phyloP scores from a whole-genome alignment of 371 early-diverging fungal genomes.

The Mucor racemosus region DNA sequence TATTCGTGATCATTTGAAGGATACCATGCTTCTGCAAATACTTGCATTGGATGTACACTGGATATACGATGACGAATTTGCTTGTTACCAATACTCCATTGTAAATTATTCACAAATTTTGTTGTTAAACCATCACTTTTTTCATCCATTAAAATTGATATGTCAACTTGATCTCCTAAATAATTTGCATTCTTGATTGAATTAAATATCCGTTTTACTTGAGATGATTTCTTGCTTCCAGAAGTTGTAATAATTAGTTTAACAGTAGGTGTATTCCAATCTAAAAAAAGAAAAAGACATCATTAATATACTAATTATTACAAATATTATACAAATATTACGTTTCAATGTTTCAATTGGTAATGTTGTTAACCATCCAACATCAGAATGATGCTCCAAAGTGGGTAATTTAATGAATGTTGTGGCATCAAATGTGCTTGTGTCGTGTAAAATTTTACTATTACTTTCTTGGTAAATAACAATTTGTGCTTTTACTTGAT shows the following conservation, averaged over 20 bases:
- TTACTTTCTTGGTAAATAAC: constrained; percentile 25
- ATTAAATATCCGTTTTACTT: not conserved
- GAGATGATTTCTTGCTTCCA: constrained; percentile 2
- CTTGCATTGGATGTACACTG: constrained; percentile 55
- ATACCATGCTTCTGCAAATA: constrained; percentile 70
- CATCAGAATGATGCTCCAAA: not conserved
- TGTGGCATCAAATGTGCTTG: not conserved
- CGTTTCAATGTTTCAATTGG: constrained; percentile 54
- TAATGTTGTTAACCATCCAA: constrained; percentile 55
- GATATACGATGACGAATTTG: constrained; percentile 60
- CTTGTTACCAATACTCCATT: constrained; percentile 59
- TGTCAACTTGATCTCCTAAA: constrained; percentile 58
- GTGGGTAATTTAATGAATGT: constrained; percentile 11
- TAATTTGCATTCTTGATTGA: constrained; percentile 50
- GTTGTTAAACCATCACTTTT: constrained; percentile 55
- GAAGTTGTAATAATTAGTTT: constrained; percentile 4
- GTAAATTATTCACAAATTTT: constrained; percentile 50
- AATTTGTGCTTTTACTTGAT: constrained; percentile 22
- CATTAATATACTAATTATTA: constrained; percentile 1
- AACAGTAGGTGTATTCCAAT: constrained; percentile 12
- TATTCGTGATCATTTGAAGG: constrained; percentile 62
- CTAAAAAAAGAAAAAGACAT: constrained; percentile 12
- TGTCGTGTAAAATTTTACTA: constrained; percentile 17
- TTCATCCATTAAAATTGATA: constrained; percentile 62
- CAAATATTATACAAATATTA: constrained; percentile 53